These are phyloP conservation scores for Cercis canadensis DNA, from an alignment of 306 rosid species.

Conservation along the genomic window DNA sequence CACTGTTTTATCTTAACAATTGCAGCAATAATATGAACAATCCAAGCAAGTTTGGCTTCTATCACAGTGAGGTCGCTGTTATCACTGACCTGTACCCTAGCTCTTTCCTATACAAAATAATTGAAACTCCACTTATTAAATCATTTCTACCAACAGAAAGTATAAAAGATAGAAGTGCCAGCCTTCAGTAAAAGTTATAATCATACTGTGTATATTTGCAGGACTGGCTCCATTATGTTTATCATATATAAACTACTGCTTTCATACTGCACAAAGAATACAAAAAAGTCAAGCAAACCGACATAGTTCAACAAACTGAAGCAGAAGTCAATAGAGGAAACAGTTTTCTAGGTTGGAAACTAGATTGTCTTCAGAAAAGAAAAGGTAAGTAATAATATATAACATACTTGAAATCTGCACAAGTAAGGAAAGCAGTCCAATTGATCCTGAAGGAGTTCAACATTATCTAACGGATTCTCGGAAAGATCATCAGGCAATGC, in stretches of 20 bases:
- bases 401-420: conserved; percentile 90
- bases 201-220: conserved; percentile 88
- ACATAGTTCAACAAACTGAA: conserved; percentile 28
- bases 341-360: conserved; percentile 8
- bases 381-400: not conserved
- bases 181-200: conserved; percentile 37
- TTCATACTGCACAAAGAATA: conserved; percentile 82
- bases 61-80: conserved; percentile 71
- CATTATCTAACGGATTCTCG: conserved; percentile 97
- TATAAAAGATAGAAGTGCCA: conserved; percentile 14
- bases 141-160: conserved; percentile 33
- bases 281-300: conserved; percentile 39
- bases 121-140: conserved; percentile 38
- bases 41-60: conserved; percentile 98
- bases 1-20: conserved; percentile 86
- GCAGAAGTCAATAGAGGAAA: conserved; percentile 20
- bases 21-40: conserved; percentile 95
- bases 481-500: conserved; percentile 89
- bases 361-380: conserved; percentile 24
- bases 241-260: conserved; percentile 88
- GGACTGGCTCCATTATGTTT: conserved; percentile 89
- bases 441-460: conserved; percentile 98
- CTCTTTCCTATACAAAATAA: conserved; percentile 77
- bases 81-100: conserved; percentile 79
- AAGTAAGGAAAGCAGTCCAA: conserved; percentile 95